These are phyloP conservation scores for Acaromyces ingoldii DNA, from an alignment of 1,284 basidiomycete species.

Conservation along the genomic window DNA sequence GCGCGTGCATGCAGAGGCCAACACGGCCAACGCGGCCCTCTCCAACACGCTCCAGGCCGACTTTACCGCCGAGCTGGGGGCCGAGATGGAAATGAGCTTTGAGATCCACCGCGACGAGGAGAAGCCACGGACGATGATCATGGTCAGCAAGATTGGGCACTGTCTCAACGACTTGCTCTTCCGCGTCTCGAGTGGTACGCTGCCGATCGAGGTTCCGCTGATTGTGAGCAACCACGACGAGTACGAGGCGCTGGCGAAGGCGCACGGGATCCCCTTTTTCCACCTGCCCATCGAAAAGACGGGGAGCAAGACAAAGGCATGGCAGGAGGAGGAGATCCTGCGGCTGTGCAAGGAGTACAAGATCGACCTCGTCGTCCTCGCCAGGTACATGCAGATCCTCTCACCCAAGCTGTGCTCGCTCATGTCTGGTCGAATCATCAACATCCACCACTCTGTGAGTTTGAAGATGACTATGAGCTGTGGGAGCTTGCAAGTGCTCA, in stretches of 20 bases:
- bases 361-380: slow-evolving; percentile 47
- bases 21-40: slow-evolving; percentile 19
- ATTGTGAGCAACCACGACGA: slow-evolving; percentile 49
- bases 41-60: slow-evolving; percentile 20
- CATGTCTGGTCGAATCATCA: slow-evolving; percentile 42
- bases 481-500: neutral
- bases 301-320: slow-evolving; percentile 44
- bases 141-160: slow-evolving; percentile 49
- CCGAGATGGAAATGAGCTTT: slow-evolving; percentile 25
- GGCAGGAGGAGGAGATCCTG: slow-evolving; percentile 47
- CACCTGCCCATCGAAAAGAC: slow-evolving; percentile 43
- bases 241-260: slow-evolving; percentile 35
- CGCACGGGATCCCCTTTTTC: slow-evolving; percentile 48
- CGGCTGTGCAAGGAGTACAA: slow-evolving; percentile 39
- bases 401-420: slow-evolving; percentile 32
- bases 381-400: slow-evolving; percentile 48
- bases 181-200: slow-evolving; percentile 30
- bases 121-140: slow-evolving; percentile 42
- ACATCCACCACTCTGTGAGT: slow-evolving; percentile 41
- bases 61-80: slow-evolving; percentile 20
- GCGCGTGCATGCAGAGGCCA: slow-evolving; percentile 40
- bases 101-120: slow-evolving; percentile 39
- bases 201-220: slow-evolving; percentile 38
- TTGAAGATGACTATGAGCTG: neutral
- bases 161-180: slow-evolving; percentile 49